phyloP scores from a whole-genome alignment of 495 filamentous ascomycete species.

The Lophium mytilinum region DNA sequence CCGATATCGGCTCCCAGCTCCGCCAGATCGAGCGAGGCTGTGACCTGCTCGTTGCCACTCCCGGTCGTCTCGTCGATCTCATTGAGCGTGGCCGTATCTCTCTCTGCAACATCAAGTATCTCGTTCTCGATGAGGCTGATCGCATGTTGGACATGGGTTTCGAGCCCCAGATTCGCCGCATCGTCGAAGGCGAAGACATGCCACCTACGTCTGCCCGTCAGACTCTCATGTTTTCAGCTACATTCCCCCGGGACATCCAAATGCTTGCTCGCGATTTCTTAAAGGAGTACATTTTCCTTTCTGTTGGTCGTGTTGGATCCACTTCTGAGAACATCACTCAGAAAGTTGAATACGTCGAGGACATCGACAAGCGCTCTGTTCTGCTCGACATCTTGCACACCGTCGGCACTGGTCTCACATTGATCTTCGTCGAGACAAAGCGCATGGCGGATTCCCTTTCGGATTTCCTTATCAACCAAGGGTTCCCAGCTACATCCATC shows the following conservation, averaged over 20 bases:
- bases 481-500: constrained; percentile 94
- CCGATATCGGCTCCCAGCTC: constrained; percentile 93
- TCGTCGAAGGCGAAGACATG: constrained; percentile 98
- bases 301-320: constrained; percentile 97
- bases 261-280: constrained; percentile 97
- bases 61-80: constrained; percentile 92
- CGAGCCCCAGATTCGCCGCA: constrained; percentile 97
- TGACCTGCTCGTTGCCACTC: constrained; percentile 93
- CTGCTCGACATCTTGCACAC: constrained; percentile 96
- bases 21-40: constrained; percentile 96
- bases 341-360: constrained; percentile 97
- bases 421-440: constrained; percentile 99
- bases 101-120: constrained; percentile 92
- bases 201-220: constrained; percentile 75
- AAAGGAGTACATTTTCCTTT: constrained; percentile 97
- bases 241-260: constrained; percentile 97
- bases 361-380: constrained; percentile 93
- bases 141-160: constrained; percentile 99
- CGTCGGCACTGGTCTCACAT: constrained; percentile 78
- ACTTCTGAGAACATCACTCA: constrained; percentile 99
- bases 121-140: constrained; percentile 98
- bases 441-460: constrained; percentile 97
- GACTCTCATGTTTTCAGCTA: constrained; percentile 99
- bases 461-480: constrained; percentile 96
- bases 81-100: constrained; percentile 98